These are phyloP conservation scores for Colletotrichum limetticola DNA, from an alignment of 2,329 filamentous ascomycete genomes.

Conservation along the genomic window DNA sequence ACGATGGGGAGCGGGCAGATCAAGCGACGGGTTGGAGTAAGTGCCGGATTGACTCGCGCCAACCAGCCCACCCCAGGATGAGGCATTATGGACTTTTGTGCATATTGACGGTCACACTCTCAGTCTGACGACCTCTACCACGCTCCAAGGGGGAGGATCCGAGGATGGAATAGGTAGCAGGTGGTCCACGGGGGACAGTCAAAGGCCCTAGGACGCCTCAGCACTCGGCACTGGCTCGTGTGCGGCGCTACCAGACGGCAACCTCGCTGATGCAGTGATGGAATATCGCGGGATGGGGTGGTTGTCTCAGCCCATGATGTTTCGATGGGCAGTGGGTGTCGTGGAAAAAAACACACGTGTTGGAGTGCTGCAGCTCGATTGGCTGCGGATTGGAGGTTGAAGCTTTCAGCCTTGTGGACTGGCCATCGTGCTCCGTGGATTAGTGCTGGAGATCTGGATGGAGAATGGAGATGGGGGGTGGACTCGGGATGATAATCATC, in stretches of 20 bases:
- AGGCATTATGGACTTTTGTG: constrained; percentile 6
- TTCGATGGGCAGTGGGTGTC: not conserved
- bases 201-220: constrained; percentile 1
- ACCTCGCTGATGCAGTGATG: not conserved
- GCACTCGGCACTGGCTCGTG: not conserved
- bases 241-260: not conserved
- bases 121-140: constrained; percentile 1
- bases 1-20: constrained; percentile 15
- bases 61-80: constrained; percentile 23
- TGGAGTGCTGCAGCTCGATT: constrained; percentile 24
- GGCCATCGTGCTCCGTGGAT: constrained; percentile 12
- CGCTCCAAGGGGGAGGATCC: not conserved
- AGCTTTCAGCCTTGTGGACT: constrained; percentile 32
- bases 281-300: not conserved
- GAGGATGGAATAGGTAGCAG: not conserved
- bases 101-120: constrained; percentile 14
- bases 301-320: constrained; percentile 15
- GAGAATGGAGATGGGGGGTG: not conserved
- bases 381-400: not conserved
- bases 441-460: constrained; percentile 8
- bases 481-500: not conserved
- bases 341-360: constrained; percentile 23
- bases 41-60: constrained; percentile 31
- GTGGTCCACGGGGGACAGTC: constrained; percentile 17
- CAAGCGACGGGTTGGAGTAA: constrained; percentile 19